Base-by-base conservation (phyloP, 352 stramenopile species). In the Pythium aristosporum region DNA sequence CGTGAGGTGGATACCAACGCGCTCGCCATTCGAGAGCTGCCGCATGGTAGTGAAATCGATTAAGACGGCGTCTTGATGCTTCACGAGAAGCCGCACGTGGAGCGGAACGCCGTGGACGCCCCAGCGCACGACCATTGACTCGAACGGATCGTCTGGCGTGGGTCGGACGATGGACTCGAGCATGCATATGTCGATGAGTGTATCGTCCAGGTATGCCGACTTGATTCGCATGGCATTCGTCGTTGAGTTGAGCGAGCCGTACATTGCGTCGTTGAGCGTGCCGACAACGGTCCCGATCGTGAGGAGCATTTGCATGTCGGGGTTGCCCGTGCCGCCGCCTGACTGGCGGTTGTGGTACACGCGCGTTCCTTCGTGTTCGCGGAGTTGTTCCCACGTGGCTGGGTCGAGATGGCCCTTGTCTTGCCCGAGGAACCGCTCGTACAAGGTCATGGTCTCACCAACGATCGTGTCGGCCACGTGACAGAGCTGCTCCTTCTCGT, bases 101-200 rank as follows among this genome's bases (percentile, higher is more conserved):
- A n/a, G n/a, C n/a, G n/a, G n/a, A n/a, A n/a, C n/a, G 76, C 67
- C 47, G 77, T 72, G 32, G 60, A 84, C 79, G 25, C 82, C 25
- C 81, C 79, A 90, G 49, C 85, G 86, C 49, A 90, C 66, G n/a
- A 59, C 77, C 20, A 87, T 59, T 10, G 77, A 78, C 28, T 69
- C 71, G 60, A 88, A 90, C n/a, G 81, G 81, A 30, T 85, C 62
- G 5, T 52, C 30, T 3, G 48, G 57, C 0, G 69, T 81, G 13
- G 81, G 81, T 9, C 53, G 54, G 3, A 64, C 43, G 28, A 90
- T 74, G 6, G 75, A 77, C 37, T 69, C 69, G 2, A 90, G 63
- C 18, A 90, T 72, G 9, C 73, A 76, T 11, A 69, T 69, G 57
- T 83, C 66, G 16, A 68, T 65, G 12, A 80, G 47, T 57, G 80